phyloP scores from a whole-genome alignment of 352 stramenopile genomes.

The Globisporangium nunn region DNA sequence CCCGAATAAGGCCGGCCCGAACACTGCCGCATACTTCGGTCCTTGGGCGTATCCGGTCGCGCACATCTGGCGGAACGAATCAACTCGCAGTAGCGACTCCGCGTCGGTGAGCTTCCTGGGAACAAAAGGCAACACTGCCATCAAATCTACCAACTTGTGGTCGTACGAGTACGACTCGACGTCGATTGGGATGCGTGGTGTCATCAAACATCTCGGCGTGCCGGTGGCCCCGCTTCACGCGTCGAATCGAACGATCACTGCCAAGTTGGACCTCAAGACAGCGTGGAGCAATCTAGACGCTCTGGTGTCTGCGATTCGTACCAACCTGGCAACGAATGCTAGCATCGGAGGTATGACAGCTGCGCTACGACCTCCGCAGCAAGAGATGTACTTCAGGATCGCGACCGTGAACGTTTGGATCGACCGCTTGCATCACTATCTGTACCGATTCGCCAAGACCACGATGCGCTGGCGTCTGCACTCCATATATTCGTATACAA shows the following conservation, averaged over 20 bases:
- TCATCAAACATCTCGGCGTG: conserved; percentile 20
- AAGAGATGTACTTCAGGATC: conserved; percentile 10
- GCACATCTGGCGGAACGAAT: conserved; percentile 18
- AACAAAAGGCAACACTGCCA: conserved; percentile 8
- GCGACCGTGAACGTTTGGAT: conserved; percentile 19
- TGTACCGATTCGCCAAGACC: conserved; percentile 4
- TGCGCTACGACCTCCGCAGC: background rate
- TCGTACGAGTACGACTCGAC: conserved; percentile 32
- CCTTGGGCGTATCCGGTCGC: conserved; percentile 37
- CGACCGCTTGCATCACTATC: conserved; percentile 28
- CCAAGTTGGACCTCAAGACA: conserved; percentile 14
- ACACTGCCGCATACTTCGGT: conserved; percentile 26
- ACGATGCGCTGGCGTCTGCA: conserved; percentile 19
- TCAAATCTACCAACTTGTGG: conserved; percentile 18
- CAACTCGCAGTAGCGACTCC: background rate
- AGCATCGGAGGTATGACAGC: background rate
- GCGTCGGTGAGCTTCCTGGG: conserved; percentile 7
- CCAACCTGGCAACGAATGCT: background rate
- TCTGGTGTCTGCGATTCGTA: conserved; percentile 14
- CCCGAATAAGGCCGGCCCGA: conserved; percentile 15
- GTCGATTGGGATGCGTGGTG: conserved; percentile 21
- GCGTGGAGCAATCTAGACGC: conserved; percentile 33
- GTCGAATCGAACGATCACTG: background rate
- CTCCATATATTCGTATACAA: conserved; percentile 10
- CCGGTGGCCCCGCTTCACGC: conserved; percentile 5